Evolutionary conservation across 2,329 filamentous ascomycete genomes (phyloP), one percentile per base, ranked within the genome.

Genomic region (Capronia americana): DNA sequence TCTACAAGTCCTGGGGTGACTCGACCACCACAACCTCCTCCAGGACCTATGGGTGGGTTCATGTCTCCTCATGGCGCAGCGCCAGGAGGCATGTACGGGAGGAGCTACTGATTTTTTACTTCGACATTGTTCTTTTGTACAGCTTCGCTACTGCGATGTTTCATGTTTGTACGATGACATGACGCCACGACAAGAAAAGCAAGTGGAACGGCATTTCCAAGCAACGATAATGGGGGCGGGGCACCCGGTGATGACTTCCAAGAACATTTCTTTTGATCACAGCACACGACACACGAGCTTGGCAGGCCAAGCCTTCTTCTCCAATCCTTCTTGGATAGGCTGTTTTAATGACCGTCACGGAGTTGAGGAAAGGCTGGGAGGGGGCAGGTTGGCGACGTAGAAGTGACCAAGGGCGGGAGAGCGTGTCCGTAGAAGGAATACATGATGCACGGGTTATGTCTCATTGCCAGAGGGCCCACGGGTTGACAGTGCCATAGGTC

Each of bases 111-210:
- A 61, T 56, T 46, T 50, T 46, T 56, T 50, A 12, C 44, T 51
- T 32, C 56, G 38, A 51, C 24, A 30, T 50, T 30, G 54, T 48
- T 30, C 34, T 55, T 24, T 51, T 55, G 53, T 55, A 50, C 53
- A 51, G 51, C 38, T 26, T 50, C 41, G 24, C 53, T 54, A 63
- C 34, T 61, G 46, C 51, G 24, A 58, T 65, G 34, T 61, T 48
- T 48, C 57, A 69, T 67, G 59, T 63, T 64, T 68, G 63, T 61
- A 70, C 65, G 65, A 68, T 60, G 63, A 60, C 63, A 70, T 65
- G 68, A 70, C 58, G 34, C 50, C 34, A 65, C 50, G 67, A 69
- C 58, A 57, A 61, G 60, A 56, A 56, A 56, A 65, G 44, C 63
- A 61, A 58, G 60, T 26, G 55, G 34, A 46, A 54, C 17, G 30